These are phyloP conservation scores for Diddensiella caesifluorescens DNA, from an alignment of 805 yeast genomes.

Conservation along the genomic window DNA sequence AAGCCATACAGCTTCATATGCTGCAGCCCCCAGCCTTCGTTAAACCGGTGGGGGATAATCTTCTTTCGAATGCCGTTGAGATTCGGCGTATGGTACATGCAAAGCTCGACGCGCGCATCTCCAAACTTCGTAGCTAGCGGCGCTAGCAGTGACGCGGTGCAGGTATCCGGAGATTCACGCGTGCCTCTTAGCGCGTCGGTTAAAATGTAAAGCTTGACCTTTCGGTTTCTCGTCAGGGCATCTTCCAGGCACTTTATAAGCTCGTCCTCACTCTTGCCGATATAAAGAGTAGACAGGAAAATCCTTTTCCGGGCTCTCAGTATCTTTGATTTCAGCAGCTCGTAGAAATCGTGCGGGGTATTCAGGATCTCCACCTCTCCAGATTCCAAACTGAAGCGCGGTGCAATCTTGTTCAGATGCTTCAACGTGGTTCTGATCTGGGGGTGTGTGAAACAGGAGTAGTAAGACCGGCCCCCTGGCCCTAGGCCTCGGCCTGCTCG, in stretches of 20 bases:
- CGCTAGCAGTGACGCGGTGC: conserved; percentile 72
- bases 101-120: conserved; percentile 60
- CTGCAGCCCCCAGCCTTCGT: conserved; percentile 89
- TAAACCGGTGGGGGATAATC: conserved; percentile 73
- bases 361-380: conserved; percentile 57
- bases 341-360: conserved; percentile 70
- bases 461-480: too few relatives aligned
- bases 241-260: conserved; percentile 41
- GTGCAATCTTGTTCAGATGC: conserved; percentile 60
- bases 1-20: conserved; percentile 97
- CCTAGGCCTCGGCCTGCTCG: too few relatives aligned
- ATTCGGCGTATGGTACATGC: conserved; percentile 89
- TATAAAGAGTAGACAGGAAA: conserved; percentile 78
- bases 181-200: conserved; percentile 91
- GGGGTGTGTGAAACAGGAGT: conserved; percentile 15
- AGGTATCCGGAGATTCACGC: conserved; percentile 76
- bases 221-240: conserved; percentile 55
- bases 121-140: conserved; percentile 61
- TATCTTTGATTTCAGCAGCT: conserved; percentile 55
- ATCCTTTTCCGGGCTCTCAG: conserved; percentile 55
- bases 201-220: conserved; percentile 64
- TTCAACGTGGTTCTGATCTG: conserved; percentile 21
- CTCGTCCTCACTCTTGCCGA: conserved; percentile 80
- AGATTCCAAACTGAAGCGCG: conserved; percentile 54
- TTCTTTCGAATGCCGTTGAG: conserved; percentile 59